phyloP scores from a whole-genome alignment of 345 rosid species.

The Raphanus sativus region DNA sequence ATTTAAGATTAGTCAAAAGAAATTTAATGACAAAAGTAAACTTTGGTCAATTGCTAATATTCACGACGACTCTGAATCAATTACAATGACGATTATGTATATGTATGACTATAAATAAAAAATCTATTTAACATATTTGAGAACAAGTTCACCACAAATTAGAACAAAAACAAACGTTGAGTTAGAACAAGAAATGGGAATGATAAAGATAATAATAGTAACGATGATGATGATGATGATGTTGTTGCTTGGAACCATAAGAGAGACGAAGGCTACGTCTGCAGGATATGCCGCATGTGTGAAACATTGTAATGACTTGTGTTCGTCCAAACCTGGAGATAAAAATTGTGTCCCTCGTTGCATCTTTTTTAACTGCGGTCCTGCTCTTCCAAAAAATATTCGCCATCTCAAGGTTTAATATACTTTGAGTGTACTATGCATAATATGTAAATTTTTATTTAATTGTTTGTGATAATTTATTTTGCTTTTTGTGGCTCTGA shows the following conservation, averaged over 20 bases:
- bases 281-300: not conserved
- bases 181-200: not conserved
- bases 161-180: not conserved
- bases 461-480: not conserved
- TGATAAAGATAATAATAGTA: conserved; percentile 13
- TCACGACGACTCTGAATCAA: not conserved
- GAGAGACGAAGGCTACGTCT: not conserved
- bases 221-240: conserved; percentile 15
- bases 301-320: not conserved
- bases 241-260: conserved; percentile 12
- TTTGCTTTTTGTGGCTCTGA: not conserved
- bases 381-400: conserved; percentile 7
- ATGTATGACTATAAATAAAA: conserved; percentile 1
- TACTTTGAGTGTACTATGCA: not conserved
- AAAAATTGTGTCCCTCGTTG: conserved; percentile 8
- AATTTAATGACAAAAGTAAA: too few relatives aligned
- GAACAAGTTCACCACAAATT: not conserved
- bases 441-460: too few relatives aligned
- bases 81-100: not conserved
- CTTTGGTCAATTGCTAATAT: too few relatives aligned
- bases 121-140: not conserved
- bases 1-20: too few relatives aligned
- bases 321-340: not conserved
- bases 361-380: conserved; percentile 26
- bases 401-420: conserved; percentile 5